Evolutionary conservation across 2,329 filamentous ascomycete species (phyloP), one percentile per base, ranked within the genome.

Genomic region (Coniochaeta prunicola): DNA sequence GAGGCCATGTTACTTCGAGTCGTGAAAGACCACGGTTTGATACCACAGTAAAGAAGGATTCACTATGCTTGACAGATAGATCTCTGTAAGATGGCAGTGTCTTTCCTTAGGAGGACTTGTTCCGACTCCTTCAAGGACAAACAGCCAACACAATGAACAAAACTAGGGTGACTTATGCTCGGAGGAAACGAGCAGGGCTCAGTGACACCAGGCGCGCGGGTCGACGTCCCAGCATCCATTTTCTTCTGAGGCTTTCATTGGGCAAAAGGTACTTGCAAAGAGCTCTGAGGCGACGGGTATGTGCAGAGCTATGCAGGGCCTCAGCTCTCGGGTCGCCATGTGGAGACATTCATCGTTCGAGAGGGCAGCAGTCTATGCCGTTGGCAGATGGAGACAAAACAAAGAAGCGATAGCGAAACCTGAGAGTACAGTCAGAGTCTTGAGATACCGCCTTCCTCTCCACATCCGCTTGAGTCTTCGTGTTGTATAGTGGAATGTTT

Each of bases 71-170:
- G 31, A 34, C 31, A 34, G 7, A 34, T 13, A 7, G 31, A 7
- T 34, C 31, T 34, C 31, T 21, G 15, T 21, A 21, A 26, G 21
- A 50, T 50, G 13, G 3, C n/a, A 50, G 67, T 67, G 67, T 65
- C 61, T 66, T 67, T 69, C 68, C 68, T 66, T 63, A 65, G 63
- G 64, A 21, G 54, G 64, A 12, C 45, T 26, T n/a, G 45, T 50
- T 26, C 30, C 45, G 45, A 28, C 45, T 17, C 10, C 10, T 28
- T 45, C 40, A 2, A 45, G 40, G 9, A 9, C 19, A 13, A n/a
- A n/a, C n/a, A n/a, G n/a, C n/a, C n/a, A n/a, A 13, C 40, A 45
- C 4, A 21, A 5, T 45, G 40, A 45, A 24, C 40, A 6, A 50
- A 50, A 21, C 21, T 17, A 6, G 17, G 45, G 30, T 50, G n/a